phyloP scores from a whole-genome alignment of 805 yeast species.

The Cyberlindnera galapagoensis region DNA sequence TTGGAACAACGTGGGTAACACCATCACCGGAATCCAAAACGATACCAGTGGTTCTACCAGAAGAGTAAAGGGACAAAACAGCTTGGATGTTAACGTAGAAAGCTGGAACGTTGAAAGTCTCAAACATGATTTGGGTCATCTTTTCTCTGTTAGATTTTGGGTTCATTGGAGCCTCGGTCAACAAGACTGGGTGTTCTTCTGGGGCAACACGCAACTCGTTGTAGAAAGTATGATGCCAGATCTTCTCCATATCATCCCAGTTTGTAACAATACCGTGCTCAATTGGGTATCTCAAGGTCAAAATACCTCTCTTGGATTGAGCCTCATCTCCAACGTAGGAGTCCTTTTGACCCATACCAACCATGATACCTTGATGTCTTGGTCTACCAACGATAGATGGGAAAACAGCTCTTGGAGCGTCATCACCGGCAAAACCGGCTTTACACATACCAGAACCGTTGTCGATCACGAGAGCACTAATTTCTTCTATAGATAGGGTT shows the following conservation, averaged over 20 bases:
- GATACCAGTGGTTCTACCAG: constrained; percentile 99
- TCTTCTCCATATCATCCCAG: constrained; percentile 99
- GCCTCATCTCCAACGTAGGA: constrained; percentile 99
- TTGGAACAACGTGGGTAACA: constrained; percentile 99
- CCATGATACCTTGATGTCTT: constrained; percentile 99
- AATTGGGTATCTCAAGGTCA: constrained; percentile 96
- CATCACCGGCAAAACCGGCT: constrained; percentile 99
- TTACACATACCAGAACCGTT: constrained; percentile 99
- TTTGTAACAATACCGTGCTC: constrained; percentile 99
- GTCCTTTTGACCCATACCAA: constrained; percentile 99
- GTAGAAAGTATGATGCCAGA: constrained; percentile 99
- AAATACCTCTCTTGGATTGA: constrained; percentile 99
- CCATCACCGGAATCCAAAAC: constrained; percentile 99
- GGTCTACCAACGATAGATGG: constrained; percentile 99
- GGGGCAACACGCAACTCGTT: constrained; percentile 99
- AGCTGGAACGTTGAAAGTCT: constrained; percentile 99
- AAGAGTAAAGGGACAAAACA: constrained; percentile 93
- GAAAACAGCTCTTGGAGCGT: constrained; percentile 99
- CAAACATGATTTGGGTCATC: constrained; percentile 99
- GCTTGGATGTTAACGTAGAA: constrained; percentile 99
- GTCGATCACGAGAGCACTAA: constrained; percentile 92
- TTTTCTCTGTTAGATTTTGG: constrained; percentile 99
- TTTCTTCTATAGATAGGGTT: constrained; percentile 18
- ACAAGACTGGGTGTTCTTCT: constrained; percentile 98
- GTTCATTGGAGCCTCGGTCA: constrained; percentile 99